phyloP scores from a whole-genome alignment of 2,329 filamentous ascomycete genomes.

The Aphanoascus verrucosus region DNA sequence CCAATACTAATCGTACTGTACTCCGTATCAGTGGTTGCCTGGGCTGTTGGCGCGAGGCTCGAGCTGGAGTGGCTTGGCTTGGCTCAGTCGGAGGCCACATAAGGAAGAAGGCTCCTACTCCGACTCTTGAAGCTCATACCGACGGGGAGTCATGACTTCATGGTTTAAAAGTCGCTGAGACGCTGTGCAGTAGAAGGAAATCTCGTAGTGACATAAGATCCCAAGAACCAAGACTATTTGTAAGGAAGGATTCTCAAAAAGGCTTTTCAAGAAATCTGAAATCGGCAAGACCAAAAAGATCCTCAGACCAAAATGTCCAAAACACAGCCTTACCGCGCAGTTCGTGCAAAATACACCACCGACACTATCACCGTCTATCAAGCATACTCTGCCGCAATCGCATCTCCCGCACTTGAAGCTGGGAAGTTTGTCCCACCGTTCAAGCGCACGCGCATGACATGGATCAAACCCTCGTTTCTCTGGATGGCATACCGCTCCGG shows the following conservation, averaged over 20 bases:
- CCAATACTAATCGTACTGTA: background rate
- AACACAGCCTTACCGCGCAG: constrained; percentile 34
- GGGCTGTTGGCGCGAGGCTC: no score
- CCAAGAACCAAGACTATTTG: background rate
- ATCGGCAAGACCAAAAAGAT: background rate
- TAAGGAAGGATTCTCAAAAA: background rate
- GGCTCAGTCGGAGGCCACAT: background rate
- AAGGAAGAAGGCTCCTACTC: background rate
- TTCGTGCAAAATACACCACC: constrained; percentile 43
- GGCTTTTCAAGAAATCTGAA: background rate
- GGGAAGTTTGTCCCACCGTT: constrained; percentile 47
- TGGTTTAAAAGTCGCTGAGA: no score
- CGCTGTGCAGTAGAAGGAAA: background rate
- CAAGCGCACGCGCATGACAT: constrained; percentile 49
- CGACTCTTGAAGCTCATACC: background rate
- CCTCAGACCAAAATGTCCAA: background rate
- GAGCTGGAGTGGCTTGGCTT: no score
- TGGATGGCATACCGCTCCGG: constrained; percentile 57
- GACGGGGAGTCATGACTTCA: no score
- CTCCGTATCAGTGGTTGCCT: no score
- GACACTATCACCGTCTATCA: constrained; percentile 52
- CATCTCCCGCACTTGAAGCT: constrained; percentile 40
- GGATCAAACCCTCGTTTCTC: constrained; percentile 53
- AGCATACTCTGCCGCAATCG: constrained; percentile 47
- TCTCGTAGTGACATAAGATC: background rate